A percentile compares a stretch with the other conserved stretches of the same genome.
Conservation (phyloP, 2,329 filamentous ascomycete species). For the Apiospora koreana region DNA sequence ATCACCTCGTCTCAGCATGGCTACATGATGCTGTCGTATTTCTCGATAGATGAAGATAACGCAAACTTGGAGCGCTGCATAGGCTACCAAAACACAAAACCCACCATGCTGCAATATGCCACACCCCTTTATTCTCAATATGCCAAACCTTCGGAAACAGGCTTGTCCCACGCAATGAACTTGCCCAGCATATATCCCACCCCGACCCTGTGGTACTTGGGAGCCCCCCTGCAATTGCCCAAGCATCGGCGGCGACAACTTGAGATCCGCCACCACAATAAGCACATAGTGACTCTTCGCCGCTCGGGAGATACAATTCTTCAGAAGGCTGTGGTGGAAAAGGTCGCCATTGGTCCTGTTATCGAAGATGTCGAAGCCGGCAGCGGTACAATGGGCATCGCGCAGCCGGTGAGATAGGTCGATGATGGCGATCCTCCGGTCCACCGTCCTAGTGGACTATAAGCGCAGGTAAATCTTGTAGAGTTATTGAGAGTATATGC, state of each 20-base stretch:
- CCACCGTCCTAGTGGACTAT: not conserved
- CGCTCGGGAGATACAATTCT: accelerated
- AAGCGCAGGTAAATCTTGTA: not conserved
- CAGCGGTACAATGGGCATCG: too few species aligned
- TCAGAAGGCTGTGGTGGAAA: constrained; percentile 1
- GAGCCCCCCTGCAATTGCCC: not conserved
- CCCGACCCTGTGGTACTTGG: not conserved
- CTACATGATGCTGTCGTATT: too few species aligned
- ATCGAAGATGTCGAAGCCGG: constrained; percentile 21
- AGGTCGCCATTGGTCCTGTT: not conserved
- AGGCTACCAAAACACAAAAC: too few species aligned
- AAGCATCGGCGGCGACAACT: too few species aligned
- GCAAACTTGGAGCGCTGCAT: too few species aligned
- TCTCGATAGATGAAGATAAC: too few species aligned
- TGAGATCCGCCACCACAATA: not conserved
- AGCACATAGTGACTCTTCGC: not conserved
- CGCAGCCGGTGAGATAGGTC: constrained; percentile 17
- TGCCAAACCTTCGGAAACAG: not conserved
- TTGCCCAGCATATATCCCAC: not conserved
- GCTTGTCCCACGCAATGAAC: not conserved
- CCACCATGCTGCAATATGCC: too few species aligned
- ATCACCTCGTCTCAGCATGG: too few species aligned
- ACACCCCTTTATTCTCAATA: too few species aligned
- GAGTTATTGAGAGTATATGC: constrained; percentile 17
- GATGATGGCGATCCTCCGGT: constrained; percentile 19